A percentile compares a stretch with the other conserved stretches of the same genome.
These are phyloP conservation scores for Cutaneotrichosporon dermatis DNA, from an alignment of 1,284 basidiomycete genomes.

Conservation along the genomic window DNA sequence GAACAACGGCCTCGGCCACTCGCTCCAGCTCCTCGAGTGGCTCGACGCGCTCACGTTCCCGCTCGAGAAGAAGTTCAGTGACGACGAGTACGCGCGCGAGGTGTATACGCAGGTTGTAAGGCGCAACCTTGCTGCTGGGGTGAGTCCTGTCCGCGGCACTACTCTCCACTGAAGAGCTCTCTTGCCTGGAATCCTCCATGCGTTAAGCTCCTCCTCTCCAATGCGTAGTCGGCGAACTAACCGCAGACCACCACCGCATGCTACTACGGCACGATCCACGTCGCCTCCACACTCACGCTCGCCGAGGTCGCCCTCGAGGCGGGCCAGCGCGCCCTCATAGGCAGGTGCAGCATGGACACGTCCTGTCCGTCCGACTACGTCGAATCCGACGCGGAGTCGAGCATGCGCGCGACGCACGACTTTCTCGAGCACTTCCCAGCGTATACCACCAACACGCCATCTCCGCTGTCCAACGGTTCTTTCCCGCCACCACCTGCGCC, in stretches of 20 bases:
- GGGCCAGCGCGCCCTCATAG: constrained; percentile 83
- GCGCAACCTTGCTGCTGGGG: constrained; percentile 69
- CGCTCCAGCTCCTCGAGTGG: constrained; percentile 80
- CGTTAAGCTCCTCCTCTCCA: no score
- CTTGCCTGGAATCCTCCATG: no score
- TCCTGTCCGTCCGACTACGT: constrained; percentile 67
- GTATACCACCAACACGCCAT: neutral
- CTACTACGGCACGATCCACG: constrained; percentile 82
- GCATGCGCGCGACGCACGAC: constrained; percentile 60
- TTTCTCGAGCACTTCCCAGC: constrained; percentile 65
- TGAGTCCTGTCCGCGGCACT: constrained; percentile 46
- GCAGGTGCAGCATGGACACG: constrained; percentile 91
- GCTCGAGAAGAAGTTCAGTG: constrained; percentile 73
- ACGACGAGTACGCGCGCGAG: constrained; percentile 64
- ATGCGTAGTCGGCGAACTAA: neutral
- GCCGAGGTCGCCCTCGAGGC: constrained; percentile 66
- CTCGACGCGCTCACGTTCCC: constrained; percentile 83
- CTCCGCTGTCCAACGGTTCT: no score
- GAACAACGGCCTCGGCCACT: constrained; percentile 67
- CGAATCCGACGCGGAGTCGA: constrained; percentile 60
- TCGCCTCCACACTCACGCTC: constrained; percentile 72
- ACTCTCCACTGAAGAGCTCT: no score
- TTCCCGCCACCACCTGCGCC: neutral
- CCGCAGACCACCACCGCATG: constrained; percentile 84
- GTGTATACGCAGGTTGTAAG: constrained; percentile 72